A percentile compares a stretch with the other conserved stretches of the same genome.
These are phyloP conservation scores for Balamuthia mandrillaris DNA, from an alignment of 208 protist species.

Conservation along the genomic window DNA sequence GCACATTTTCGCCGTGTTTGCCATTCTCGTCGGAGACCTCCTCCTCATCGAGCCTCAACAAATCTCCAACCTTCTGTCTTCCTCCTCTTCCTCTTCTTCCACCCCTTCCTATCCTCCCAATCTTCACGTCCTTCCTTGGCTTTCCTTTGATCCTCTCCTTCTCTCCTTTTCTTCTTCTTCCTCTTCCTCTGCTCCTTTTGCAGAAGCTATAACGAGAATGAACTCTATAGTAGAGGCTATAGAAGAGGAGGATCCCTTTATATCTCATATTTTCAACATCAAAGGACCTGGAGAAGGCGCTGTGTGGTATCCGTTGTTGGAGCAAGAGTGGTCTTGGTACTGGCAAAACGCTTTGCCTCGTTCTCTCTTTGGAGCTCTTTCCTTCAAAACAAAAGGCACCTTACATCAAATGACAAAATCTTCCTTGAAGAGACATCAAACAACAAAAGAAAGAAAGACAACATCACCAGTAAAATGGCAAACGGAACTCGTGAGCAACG, in stretches of 20 bases:
- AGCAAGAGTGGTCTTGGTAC: not conserved
- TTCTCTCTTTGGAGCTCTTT: not conserved
- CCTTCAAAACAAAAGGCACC: conserved; percentile 26
- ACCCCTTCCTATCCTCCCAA: not conserved
- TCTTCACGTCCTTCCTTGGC: not conserved
- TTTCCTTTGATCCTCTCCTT: too few species aligned
- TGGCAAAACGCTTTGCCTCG: not conserved
- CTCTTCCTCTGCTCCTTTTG: not conserved
- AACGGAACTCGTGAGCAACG: not conserved
- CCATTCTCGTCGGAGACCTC: not conserved
- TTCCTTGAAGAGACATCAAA: too few species aligned
- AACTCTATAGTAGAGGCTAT: not conserved
- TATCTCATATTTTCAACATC: not conserved
- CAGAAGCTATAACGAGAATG: not conserved
- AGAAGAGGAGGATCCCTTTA: not conserved
- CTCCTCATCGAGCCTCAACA: not conserved
- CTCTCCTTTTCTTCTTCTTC: not conserved
- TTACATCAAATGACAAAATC: conserved; percentile 3
- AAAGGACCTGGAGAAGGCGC: not conserved
- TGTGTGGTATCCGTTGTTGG: too few species aligned
- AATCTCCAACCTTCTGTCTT: not conserved
- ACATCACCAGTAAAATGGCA: too few species aligned
- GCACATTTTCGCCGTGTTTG: conserved; percentile 5
- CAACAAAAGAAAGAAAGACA: too few species aligned
- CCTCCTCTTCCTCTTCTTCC: not conserved